Evolutionary conservation across 1,139 yeast genomes (phyloP), one percentile per base, ranked within the genome.

Genomic region (Yamadazyma oceani): DNA sequence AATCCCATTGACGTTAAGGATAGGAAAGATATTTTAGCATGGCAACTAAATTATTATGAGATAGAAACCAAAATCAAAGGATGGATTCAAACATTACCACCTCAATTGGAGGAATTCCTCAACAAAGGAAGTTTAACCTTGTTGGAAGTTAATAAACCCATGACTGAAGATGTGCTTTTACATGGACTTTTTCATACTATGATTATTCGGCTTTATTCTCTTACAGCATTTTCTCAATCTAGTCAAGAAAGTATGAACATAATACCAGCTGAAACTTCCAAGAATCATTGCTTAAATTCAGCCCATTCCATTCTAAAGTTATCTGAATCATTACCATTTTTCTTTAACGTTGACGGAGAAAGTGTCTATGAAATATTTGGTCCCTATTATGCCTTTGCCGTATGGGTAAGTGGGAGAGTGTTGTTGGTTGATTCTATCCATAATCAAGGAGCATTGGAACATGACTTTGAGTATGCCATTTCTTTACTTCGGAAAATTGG

Each of bases 391-490:
- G 50, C 52, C 0, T 51, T 51, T 40, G 41, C 48, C 8, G 31
- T 51, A 6, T 51, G 55, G 55, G 55, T 51, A 2, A 38, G 48
- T 36, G 53, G 54, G 2, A 43, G 55, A 34, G 48, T 51, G 1
- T 32, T 50, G 2, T 36, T 51, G 23, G 54, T 49, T 7, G 38
- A 49, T 31, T 38, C 45, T 17, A 41, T 48, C n/a, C 41, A 40
- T 28, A 37, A 38, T 12, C 37, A 40, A 16, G 45, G 40, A 5
- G 45, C 43, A 17, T 29, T 50, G 19, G 45, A 38, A 23, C 37
- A 34, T 8, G 48, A 49, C 9, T 45, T 48, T 34, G 52, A 49
- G 12, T 36, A 37, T 23, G 39, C 46, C 19, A 46, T 46, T 17
- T 26, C 27, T 6, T 17, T 50, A 5, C 36, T 51, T 3, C 27